Evolutionary conservation across 2,329 filamentous ascomycete genomes (phyloP).

Genomic region (Ophiosphaerella herpotricha): DNA sequence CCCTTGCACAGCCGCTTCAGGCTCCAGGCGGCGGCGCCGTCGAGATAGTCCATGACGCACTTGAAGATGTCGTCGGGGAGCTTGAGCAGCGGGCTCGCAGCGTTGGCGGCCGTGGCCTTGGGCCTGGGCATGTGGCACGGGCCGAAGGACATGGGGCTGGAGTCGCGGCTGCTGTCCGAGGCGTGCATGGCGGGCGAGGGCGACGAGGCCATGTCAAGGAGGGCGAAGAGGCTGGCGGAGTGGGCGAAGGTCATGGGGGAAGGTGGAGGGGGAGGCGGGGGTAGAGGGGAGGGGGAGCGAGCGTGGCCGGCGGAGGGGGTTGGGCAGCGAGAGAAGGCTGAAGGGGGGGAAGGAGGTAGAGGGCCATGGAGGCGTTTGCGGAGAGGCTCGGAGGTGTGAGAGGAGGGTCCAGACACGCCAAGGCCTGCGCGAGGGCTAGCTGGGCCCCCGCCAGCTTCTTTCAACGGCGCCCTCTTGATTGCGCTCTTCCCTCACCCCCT

Average conservation of each 20-base stretch:
- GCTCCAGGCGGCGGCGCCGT: slow-evolving; percentile 38
- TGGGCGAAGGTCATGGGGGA: slow-evolving; percentile 15
- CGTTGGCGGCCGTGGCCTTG: slow-evolving; percentile 14
- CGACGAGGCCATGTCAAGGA: slow-evolving; percentile 25
- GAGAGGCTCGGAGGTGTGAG: slow-evolving; percentile 2
- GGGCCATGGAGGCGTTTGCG: slow-evolving; percentile 3
- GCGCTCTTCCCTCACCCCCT: neutral
- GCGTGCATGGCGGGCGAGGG: slow-evolving; percentile 21
- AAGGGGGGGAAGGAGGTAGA: too few relatives aligned
- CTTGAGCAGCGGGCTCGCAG: slow-evolving; percentile 33
- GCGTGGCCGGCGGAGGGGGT: neutral
- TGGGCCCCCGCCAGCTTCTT: too few relatives aligned
- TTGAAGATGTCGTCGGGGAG: slow-evolving; percentile 45
- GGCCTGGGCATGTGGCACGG: slow-evolving; percentile 20
- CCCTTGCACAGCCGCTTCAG: slow-evolving; percentile 41
- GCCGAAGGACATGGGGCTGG: slow-evolving; percentile 29
- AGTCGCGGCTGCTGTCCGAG: slow-evolving; percentile 26
- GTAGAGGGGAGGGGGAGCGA: neutral
- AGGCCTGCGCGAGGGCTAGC: neutral
- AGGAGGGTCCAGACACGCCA: slow-evolving; percentile 10
- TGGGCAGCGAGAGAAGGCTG: neutral
- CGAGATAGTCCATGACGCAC: slow-evolving; percentile 42
- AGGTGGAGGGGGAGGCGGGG: neutral
- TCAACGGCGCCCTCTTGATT: neutral
- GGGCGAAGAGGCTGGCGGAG: slow-evolving; percentile 21